Base-by-base conservation (phyloP, 257 asterid species). In the Solanum medicagineum region DNA sequence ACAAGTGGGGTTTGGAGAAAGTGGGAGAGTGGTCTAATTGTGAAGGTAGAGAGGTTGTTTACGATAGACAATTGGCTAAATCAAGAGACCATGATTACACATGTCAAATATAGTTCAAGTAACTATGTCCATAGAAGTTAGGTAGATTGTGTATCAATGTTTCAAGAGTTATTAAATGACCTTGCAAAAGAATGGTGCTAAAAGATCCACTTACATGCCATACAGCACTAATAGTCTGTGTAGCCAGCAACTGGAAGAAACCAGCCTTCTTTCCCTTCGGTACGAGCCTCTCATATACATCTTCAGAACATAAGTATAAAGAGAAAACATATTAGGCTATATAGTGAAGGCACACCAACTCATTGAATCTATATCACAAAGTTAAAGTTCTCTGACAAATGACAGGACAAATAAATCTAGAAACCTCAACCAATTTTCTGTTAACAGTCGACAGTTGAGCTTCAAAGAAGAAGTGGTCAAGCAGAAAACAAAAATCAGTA, bases 221-320 rank as follows among this genome's bases (percentile, higher is more conserved):
- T 85, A 95, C 99, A 74, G 97, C 99, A 88, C 99, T 95, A 89
- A 94, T 94, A 11, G 98, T 94, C 87, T 94, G 98, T 71, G 99
- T 94, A 71, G 93, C 98, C 89, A 93, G 88, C 95, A 95, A 92
- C 92, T 94, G 98, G 90, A 93, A 91, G 93, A 95, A 95, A 86
- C 98, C 98, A 83, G 97, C 89, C 89, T 89, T 94, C 91, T 91
- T 91, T 24, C 98, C 99, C 84, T 91, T 91, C 91, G 89, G 95
- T 80, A 93, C 80, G 85, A 93, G 92, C 91, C 99, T 92, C 88
- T 95, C 98, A 79, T 93, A 95, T 69, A 94, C 95, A 93, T 95
- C 97, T 94, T 84, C 59, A 77, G 12, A 49, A 51, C 24, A 77
- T 7, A 74, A 47, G 14, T 47, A 44, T 20, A 44, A 75, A 75